Evolutionary conservation across 371 early-diverging fungal genomes (phyloP).

Genomic region (Encephalitozoon intestinalis): DNA sequence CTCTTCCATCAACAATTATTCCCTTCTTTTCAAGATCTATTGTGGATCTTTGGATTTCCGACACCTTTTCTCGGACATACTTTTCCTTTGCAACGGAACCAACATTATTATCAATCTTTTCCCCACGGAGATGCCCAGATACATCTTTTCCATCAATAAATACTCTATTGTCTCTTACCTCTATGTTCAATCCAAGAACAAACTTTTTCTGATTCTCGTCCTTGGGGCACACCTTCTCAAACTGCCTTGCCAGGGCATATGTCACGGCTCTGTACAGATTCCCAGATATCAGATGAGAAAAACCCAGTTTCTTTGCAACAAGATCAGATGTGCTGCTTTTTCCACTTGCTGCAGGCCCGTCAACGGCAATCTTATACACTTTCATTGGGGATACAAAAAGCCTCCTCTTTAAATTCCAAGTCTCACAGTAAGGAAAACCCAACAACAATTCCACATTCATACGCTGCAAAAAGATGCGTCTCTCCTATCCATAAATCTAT

Average conservation of each 20-base stretch:
- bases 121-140: conserved; percentile 65
- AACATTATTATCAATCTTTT: conserved; percentile 65
- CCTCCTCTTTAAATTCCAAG: neutral
- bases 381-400: conserved; percentile 20
- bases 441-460: neutral
- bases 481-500: neutral
- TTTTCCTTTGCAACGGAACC: conserved; percentile 67
- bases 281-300: conserved; percentile 72
- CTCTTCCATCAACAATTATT: conserved; percentile 82
- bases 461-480: neutral
- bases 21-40: conserved; percentile 63
- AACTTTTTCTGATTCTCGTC: conserved; percentile 1
- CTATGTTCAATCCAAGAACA: conserved; percentile 6
- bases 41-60: conserved; percentile 64
- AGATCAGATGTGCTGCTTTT: conserved; percentile 73
- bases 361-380: conserved; percentile 69
- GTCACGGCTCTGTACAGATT: conserved; percentile 61
- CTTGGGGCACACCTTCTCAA: neutral
- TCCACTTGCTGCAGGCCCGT: conserved; percentile 81
- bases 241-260: conserved; percentile 46
- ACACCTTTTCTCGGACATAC: conserved; percentile 64
- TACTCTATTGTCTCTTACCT: conserved; percentile 49
- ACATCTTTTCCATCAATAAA: conserved; percentile 67
- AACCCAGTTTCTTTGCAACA: conserved; percentile 67
- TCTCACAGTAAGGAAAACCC: neutral